A percentile compares a stretch with the other conserved stretches of the same genome.
These are phyloP conservation scores for Rubroshorea leprosula DNA, from an alignment of 345 rosid species.

Conservation along the genomic window DNA sequence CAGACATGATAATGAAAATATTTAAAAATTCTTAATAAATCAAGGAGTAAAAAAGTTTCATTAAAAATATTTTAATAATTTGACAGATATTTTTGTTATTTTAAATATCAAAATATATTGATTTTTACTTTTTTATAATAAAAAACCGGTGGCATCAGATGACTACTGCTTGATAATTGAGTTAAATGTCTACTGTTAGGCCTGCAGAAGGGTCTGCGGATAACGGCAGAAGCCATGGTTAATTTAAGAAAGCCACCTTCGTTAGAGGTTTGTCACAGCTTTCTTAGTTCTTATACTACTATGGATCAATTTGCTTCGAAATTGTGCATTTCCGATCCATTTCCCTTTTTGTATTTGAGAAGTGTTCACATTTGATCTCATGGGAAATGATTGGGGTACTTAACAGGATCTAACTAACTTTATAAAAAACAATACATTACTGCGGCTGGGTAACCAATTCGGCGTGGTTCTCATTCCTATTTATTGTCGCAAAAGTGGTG, in stretches of 20 bases:
- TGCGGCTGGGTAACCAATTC: conserved; percentile 53
- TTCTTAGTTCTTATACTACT: no score
- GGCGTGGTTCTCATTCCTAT: conserved; percentile 47
- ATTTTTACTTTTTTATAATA: neutral
- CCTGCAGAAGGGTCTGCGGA: conserved; percentile 26
- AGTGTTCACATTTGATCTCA: neutral
- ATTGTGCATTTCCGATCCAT: no score
- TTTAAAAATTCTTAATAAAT: no score
- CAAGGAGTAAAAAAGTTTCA: no score
- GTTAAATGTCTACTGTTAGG: conserved; percentile 21
- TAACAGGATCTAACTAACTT: conserved; percentile 33
- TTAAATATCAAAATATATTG: neutral
- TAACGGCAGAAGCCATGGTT: conserved; percentile 56
- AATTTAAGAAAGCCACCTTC: conserved; percentile 44
- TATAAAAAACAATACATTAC: conserved; percentile 24
- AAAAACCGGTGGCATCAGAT: no score
- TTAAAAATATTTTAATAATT: no score
- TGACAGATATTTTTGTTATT: no score
- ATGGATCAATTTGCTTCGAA: no score
- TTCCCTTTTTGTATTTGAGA: neutral
- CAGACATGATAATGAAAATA: no score
- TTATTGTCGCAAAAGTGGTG: conserved; percentile 21
- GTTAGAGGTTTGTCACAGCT: conserved; percentile 25
- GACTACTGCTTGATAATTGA: neutral
- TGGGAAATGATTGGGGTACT: neutral